Evolutionary conservation across 768 basidiomycete genomes (phyloP).

Genomic region (Coprinopsis strossmayeri): DNA sequence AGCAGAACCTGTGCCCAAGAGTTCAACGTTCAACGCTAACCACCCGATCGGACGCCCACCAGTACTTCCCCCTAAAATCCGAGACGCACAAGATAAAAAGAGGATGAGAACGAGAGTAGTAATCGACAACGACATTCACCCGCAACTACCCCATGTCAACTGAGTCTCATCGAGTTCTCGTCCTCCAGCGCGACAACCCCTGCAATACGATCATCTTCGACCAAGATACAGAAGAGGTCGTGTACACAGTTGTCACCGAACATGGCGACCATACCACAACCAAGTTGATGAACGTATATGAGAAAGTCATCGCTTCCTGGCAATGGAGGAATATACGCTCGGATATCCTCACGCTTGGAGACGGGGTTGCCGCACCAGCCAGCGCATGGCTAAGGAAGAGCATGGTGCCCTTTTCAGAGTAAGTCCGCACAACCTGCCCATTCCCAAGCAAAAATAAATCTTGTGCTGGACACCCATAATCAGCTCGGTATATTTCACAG

Average conservation of each 20-base stretch:
- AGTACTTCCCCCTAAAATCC: too few species aligned
- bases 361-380: constrained; percentile 16
- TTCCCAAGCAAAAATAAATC: neutral
- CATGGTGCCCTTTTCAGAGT: constrained; percentile 19
- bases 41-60: too few species aligned
- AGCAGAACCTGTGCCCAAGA: too few species aligned
- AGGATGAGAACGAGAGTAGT: neutral
- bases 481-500: constrained; percentile 33
- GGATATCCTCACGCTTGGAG: constrained; percentile 31
- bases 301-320: constrained; percentile 24
- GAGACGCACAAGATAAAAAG: too few species aligned
- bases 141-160: neutral
- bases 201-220: constrained; percentile 31
- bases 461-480: neutral
- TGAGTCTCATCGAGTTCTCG: constrained; percentile 18
- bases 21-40: too few species aligned
- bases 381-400: constrained; percentile 35
- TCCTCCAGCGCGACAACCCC: constrained; percentile 34
- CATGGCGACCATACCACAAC: constrained; percentile 22
- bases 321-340: constrained; percentile 30
- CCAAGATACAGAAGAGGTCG: constrained; percentile 21
- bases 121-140: neutral
- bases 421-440: neutral
- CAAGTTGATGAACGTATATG: constrained; percentile 22
- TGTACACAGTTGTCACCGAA: constrained; percentile 30